Evolutionary conservation across 495 filamentous ascomycete species (phyloP), one percentile per base, ranked within the genome.

Genomic region (Aspergillus leporis): DNA sequence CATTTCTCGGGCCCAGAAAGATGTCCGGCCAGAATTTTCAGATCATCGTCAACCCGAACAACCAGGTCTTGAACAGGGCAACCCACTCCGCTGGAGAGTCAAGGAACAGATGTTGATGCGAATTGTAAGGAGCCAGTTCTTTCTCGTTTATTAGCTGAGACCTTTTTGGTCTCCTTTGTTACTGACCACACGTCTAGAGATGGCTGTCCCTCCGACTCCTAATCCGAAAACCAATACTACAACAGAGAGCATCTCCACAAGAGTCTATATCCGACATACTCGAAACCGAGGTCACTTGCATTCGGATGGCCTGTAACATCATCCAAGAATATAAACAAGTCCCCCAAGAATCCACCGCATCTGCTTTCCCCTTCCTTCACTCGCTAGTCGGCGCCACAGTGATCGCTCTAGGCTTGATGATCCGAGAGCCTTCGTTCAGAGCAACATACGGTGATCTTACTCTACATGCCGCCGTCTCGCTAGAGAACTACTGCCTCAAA

Each of bases 321-420:
- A 63, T 66, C 18, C 50, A 66, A 40, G 64, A 66, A 19, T 66
- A 66, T n/a, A 59, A 25, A 12, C 58, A 66, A 28, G 54, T 70
- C n/a, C 58, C 65, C 7, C 61, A 66, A 21, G 59, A 69, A 18
- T 60, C 66, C n/a, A 59, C 66, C 1, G 60, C 61, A 40, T 69
- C 64, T 41, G 66, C 64, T 0, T 71, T 67, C 45, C 66, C 69
- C 3, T 68, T 71, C 31, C 12, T 71, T 28, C 66, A 71, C 32
- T 65, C 62, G n/a, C 36, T 71, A 5, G 56, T 65, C 1, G 56
- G 54, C 13, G 63, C 68, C 0, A 63, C 58, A 0, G 64, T 71
- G 5, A 62, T 66, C 12, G 63, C 66, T 3, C 31, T 71, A 5
- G 66, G 66, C 13, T 45, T 71, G 0, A 62, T 71, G 12, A 57